Conservation (phyloP, 2,329 filamentous ascomycete species). For the Neurospora sp. region DNA sequence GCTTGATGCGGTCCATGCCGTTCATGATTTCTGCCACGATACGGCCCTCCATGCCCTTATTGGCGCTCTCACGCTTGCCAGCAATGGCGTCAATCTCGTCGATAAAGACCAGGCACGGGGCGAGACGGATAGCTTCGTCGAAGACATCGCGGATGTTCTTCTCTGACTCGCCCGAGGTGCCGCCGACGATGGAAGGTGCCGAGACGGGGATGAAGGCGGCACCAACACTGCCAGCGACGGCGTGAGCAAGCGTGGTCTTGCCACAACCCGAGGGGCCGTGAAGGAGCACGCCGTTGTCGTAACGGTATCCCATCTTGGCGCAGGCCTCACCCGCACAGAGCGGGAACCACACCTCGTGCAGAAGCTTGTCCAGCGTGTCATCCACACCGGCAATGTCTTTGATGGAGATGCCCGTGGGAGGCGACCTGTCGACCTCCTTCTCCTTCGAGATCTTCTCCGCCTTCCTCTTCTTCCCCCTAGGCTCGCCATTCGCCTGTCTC, state of each 20-base stretch:
- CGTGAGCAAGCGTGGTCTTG: constrained; percentile 76
- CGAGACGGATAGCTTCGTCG: constrained; percentile 76
- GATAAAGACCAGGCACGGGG: constrained; percentile 84
- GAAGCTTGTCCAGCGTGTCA: constrained; percentile 57
- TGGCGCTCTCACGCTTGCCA: constrained; percentile 71
- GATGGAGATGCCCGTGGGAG: constrained; percentile 58
- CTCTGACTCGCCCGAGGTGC: constrained; percentile 84
- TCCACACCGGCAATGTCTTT: constrained; percentile 70
- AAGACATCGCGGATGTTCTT: constrained; percentile 79
- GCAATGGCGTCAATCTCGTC: constrained; percentile 90
- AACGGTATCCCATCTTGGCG: constrained; percentile 53
- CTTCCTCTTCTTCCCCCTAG: constrained; percentile 56
- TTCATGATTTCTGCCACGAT: constrained; percentile 76
- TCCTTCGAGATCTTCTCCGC: constrained; percentile 24
- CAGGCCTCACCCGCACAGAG: constrained; percentile 61
- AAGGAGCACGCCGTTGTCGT: constrained; percentile 65
- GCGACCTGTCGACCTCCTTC: constrained; percentile 47
- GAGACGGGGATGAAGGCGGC: constrained; percentile 76
- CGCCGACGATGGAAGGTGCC: constrained; percentile 70
- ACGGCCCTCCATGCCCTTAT: constrained; percentile 82
- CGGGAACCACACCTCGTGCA: constrained; percentile 63
- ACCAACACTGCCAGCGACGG: constrained; percentile 64
- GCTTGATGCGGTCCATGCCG: constrained; percentile 76
- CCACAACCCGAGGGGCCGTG: constrained; percentile 80
- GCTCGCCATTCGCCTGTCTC: constrained; percentile 54